Conservation (phyloP, 768 basidiomycete species). For the Pleurotus giganteus region DNA sequence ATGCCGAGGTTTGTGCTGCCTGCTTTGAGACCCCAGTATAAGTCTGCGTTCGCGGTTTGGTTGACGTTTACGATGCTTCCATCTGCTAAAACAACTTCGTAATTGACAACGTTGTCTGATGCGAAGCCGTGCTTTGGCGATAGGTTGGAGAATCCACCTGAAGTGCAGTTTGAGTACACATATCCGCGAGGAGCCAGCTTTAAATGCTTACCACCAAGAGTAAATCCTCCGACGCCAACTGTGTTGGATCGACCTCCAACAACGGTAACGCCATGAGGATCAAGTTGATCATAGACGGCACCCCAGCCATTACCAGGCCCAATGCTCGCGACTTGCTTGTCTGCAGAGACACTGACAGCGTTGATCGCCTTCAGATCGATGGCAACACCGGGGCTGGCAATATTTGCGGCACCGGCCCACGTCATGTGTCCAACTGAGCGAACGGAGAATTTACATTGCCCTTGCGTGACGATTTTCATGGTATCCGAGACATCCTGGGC, state of each 20-base stretch:
- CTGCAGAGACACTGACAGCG: conserved; percentile 2
- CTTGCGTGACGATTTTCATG: background rate
- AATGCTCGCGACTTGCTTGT: conserved; percentile 7
- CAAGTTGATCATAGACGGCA: conserved; percentile 11
- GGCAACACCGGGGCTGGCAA: conserved; percentile 10
- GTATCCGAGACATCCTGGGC: conserved; percentile 4
- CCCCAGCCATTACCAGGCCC: conserved; percentile 11
- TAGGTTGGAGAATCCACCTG: conserved; percentile 17
- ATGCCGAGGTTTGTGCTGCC: conserved; percentile 18
- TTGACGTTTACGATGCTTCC: conserved; percentile 12
- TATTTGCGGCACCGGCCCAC: conserved; percentile 12
- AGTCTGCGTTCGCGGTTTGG: conserved; percentile 9
- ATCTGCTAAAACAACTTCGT: conserved; percentile 13
- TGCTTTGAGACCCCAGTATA: conserved; percentile 16
- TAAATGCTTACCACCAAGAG: conserved; percentile 9
- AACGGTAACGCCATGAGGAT: conserved; percentile 4
- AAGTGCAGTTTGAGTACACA: too few relatives aligned
- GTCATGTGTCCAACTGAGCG: conserved; percentile 11
- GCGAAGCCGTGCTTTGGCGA: conserved; percentile 12
- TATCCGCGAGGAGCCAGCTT: background rate
- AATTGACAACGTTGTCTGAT: conserved; percentile 12
- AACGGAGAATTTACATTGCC: conserved; percentile 2
- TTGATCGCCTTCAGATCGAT: conserved; percentile 10
- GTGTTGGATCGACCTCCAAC: conserved; percentile 12
- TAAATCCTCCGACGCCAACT: conserved; percentile 15